phyloP scores from a whole-genome alignment of 139 green algal species.

The Desmodesmus armatus region DNA sequence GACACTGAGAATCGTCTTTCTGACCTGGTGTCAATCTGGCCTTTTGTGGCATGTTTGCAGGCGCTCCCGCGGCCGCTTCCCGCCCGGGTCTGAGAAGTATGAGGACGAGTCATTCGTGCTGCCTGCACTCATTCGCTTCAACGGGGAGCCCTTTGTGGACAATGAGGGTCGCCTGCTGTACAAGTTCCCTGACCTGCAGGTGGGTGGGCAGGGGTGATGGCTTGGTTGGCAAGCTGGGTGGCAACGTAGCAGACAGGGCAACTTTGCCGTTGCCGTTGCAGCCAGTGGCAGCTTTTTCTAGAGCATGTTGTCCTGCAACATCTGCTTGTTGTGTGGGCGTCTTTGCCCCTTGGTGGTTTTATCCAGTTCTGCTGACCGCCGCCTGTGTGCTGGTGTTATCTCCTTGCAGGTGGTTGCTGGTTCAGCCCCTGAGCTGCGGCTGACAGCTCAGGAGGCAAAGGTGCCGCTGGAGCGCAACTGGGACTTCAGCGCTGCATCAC shows the following conservation, averaged over 20 bases:
- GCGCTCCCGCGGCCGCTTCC: too few species aligned
- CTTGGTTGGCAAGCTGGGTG: too few species aligned
- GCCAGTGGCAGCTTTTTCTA: too few species aligned
- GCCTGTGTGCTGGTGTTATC: not conserved
- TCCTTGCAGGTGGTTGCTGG: constrained; percentile 64
- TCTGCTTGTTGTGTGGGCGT: too few species aligned
- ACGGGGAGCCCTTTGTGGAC: constrained; percentile 87
- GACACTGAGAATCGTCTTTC: too few species aligned
- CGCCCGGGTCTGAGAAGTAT: constrained; percentile 40
- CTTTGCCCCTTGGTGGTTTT: too few species aligned
- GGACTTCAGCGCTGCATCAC: constrained; percentile 64
- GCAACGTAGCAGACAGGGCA: not conserved
- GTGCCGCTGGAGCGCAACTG: constrained; percentile 50
- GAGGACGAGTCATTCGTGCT: constrained; percentile 85
- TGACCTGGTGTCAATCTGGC: too few species aligned
- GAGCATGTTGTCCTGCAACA: not conserved
- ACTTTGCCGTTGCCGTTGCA: constrained; percentile 4
- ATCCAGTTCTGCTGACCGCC: not conserved
- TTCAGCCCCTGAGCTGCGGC: not conserved
- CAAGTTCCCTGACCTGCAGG: constrained; percentile 87
- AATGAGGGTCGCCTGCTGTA: constrained; percentile 91
- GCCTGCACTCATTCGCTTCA: constrained; percentile 89
- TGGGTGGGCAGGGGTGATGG: not conserved
- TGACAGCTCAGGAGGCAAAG: not conserved
- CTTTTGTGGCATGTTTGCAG: too few species aligned